Evolutionary conservation across 495 filamentous ascomycete species (phyloP), one percentile per base, ranked within the genome.

Genomic region (Penicillium egyptiacum): DNA sequence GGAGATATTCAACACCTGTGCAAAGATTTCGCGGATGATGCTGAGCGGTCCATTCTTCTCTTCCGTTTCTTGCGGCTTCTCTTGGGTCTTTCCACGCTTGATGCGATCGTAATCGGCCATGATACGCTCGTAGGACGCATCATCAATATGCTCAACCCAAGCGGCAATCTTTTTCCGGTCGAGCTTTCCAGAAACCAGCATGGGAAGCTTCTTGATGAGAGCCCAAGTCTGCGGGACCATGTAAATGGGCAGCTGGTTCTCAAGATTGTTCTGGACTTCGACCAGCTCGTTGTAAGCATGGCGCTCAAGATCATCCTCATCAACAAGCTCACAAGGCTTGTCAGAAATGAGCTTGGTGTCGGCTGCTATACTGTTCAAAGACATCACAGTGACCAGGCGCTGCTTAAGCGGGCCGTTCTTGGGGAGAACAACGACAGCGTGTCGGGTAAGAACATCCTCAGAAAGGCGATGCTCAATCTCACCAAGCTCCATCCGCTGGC

Each of bases 401-500:
- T 74, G 58, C 35, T 70, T 68, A 26, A 75, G 60, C 1, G 59
- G 73, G 5, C 74, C 74, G 5, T 51, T 67, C 65, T 74, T 76
- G 25, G 79, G 75, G 17, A 79, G 63, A 19, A 78, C 70, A 1
- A 81, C 79, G 52, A 82, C 63, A 4, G 71, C 76, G 56, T 80
- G 79, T n/a, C 75, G 70, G 17, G 79, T 58, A 8, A 50, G 65
- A 9, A 56, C 10, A 50, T 73, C 62, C 19, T 68, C 67, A 40
- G 66, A 59, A 5, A 79, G 61, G 28, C 75, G 69, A 66, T 73
- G 69, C 28, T 79, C 76, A 22, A 78, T 78, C 44, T 79, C 76
- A 17, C 79, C 81, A 7, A 88, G 71, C 60, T 89, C 86, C 65
- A 89, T 83, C 14, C 86, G 76, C 56, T 88, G 86, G 5, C 86